Conservation (phyloP, 805 yeast species). For the Lachancea lanzarotensis region DNA sequence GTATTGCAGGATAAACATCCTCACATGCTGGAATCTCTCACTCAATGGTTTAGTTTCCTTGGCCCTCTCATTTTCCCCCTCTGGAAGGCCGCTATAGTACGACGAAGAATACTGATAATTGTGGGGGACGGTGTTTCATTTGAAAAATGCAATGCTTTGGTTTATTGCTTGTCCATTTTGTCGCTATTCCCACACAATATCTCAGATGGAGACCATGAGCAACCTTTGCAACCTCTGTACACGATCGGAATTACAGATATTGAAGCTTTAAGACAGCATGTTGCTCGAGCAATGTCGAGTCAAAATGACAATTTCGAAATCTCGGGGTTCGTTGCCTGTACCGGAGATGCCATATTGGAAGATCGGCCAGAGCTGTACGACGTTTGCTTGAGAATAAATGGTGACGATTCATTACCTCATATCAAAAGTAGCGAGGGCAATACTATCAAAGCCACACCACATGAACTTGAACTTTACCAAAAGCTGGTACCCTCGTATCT, state of each 20-base stretch:
- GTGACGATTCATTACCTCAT: slow-evolving; percentile 8
- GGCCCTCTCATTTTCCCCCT: slow-evolving; percentile 31
- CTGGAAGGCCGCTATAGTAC: slow-evolving; percentile 28
- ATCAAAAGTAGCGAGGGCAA: slow-evolving; percentile 13
- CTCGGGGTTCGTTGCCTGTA: slow-evolving; percentile 27
- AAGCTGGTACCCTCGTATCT: slow-evolving; percentile 11
- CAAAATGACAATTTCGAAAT: slow-evolving; percentile 6
- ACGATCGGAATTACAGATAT: slow-evolving; percentile 21
- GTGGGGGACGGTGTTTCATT: slow-evolving; percentile 25
- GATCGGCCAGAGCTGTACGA: slow-evolving; percentile 24
- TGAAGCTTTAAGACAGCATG: slow-evolving; percentile 14
- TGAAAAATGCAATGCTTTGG: slow-evolving; percentile 24
- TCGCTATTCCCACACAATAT: slow-evolving; percentile 14
- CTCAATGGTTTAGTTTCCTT: slow-evolving; percentile 24
- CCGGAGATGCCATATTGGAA: slow-evolving; percentile 28
- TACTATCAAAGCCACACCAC: slow-evolving; percentile 23
- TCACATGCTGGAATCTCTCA: slow-evolving; percentile 17
- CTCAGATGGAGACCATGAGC: slow-evolving; percentile 6
- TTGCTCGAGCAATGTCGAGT: slow-evolving; percentile 8
- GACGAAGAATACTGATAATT: slow-evolving; percentile 25
- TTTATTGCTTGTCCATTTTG: slow-evolving; percentile 22
- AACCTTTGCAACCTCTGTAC: slow-evolving; percentile 16
- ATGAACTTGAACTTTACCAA: slow-evolving; percentile 21
- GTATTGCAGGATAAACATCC: slow-evolving; percentile 10
- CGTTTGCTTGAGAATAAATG: slow-evolving; percentile 17